Percentiles rank a stretch among this genome's conserved stretches.
Evolutionary conservation across 257 asterid genomes (phyloP).

Genomic region (Buddleja alternifolia): DNA sequence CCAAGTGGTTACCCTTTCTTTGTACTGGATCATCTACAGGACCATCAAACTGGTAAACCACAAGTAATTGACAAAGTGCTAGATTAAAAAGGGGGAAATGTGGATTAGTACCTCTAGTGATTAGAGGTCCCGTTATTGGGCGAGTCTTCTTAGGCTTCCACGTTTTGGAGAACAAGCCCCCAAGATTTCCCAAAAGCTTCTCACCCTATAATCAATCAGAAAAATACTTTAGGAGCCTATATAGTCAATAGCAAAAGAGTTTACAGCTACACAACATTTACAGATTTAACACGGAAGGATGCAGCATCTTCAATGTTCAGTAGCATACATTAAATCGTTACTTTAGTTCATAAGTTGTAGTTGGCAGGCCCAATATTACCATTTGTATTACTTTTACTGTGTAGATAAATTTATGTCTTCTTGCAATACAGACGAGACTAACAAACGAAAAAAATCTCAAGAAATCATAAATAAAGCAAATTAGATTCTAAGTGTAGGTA

Average conservation of each 20-base stretch:
- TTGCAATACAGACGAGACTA: not conserved
- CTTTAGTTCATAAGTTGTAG: not conserved
- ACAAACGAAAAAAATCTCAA: not conserved
- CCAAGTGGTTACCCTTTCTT: slow-evolving; percentile 78
- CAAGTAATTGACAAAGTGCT: slow-evolving; percentile 20
- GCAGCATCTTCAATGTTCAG: not conserved
- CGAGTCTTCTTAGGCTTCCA: slow-evolving; percentile 94
- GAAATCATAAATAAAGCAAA: not conserved
- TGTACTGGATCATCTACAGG: slow-evolving; percentile 69
- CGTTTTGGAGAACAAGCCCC: slow-evolving; percentile 87
- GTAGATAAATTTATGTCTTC: slow-evolving; percentile 11
- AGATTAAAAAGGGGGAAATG: slow-evolving; percentile 28
- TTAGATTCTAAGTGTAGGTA: no score
- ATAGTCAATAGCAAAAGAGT: slow-evolving; percentile 1
- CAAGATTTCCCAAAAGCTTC: slow-evolving; percentile 93
- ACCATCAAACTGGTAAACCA: slow-evolving; percentile 33
- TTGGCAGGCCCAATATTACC: slow-evolving; percentile 4
- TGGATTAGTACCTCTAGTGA: slow-evolving; percentile 49
- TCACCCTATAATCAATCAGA: slow-evolving; percentile 75
- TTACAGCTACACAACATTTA: slow-evolving; percentile 20
- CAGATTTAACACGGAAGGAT: slow-evolving; percentile 3
- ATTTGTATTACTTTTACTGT: slow-evolving; percentile 2
- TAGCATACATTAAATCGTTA: not conserved
- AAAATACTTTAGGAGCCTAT: slow-evolving; percentile 26
- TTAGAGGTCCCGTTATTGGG: slow-evolving; percentile 70